These are phyloP conservation scores for Symmetrospora coprosmae DNA, from an alignment of 768 basidiomycete species.

Conservation along the genomic window DNA sequence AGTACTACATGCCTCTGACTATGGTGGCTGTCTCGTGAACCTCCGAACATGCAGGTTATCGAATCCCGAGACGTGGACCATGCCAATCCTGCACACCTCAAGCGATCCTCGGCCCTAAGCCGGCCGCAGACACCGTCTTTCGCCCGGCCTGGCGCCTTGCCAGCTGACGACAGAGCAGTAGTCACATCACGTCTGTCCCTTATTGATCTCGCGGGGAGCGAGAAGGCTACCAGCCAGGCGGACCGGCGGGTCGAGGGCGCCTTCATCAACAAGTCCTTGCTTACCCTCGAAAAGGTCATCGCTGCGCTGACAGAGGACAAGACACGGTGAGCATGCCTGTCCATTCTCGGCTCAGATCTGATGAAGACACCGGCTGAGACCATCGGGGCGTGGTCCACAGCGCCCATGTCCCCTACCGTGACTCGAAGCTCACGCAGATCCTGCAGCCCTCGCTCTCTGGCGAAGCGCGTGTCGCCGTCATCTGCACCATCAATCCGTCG, in stretches of 20 bases:
- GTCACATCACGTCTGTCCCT: conserved; percentile 47
- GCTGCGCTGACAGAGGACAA: conserved; percentile 68
- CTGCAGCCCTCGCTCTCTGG: conserved; percentile 88
- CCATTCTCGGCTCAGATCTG: conserved; percentile 50
- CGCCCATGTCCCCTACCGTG: conserved; percentile 90
- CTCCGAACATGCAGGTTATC: conserved; percentile 23
- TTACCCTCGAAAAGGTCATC: conserved; percentile 86
- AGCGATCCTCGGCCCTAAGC: background rate
- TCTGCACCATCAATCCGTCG: conserved; percentile 90
- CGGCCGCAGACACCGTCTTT: background rate
- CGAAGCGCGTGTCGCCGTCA: conserved; percentile 82
- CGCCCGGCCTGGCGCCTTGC: background rate
- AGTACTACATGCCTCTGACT: too few relatives aligned
- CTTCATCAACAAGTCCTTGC: conserved; percentile 71
- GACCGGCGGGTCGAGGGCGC: conserved; percentile 87
- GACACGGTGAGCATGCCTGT: conserved; percentile 42
- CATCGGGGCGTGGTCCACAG: conserved; percentile 38
- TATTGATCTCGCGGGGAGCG: conserved; percentile 91
- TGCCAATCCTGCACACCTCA: background rate
- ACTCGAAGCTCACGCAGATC: conserved; percentile 59
- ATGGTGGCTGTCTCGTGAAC: background rate
- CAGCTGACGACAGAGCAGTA: conserved; percentile 24
- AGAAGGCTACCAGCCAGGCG: conserved; percentile 89
- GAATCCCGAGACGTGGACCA: conserved; percentile 28
- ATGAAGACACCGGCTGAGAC: background rate